Base-by-base conservation (phyloP, 163 green algal genomes). In the Volvox carteri region DNA sequence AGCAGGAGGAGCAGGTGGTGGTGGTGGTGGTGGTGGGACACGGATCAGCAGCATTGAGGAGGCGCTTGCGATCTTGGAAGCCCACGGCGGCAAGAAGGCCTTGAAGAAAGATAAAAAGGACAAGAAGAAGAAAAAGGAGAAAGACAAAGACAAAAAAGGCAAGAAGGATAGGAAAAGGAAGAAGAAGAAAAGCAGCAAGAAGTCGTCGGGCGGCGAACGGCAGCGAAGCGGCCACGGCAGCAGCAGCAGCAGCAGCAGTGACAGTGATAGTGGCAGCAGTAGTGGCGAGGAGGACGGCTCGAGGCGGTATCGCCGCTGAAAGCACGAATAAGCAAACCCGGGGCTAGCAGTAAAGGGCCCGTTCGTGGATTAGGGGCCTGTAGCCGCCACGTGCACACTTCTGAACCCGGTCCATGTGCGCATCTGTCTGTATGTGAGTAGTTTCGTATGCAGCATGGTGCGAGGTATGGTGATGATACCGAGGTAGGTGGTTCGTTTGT, bases 51-150 rank as follows among this genome's bases (percentile, higher is more conserved):
- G 58, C 48, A 86, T 91, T 16, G 87, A 91, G 58, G 80, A 91
- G 70, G 87, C 87, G 18, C 46, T 91, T 16, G 87, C 87, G 18
- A 91, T 91, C 60, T 56, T 91, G 11, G 87, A 91, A 81, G 78
- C 78, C 7, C 65, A 78, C 41, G 41, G 68, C 37, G 72, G 73
- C 23, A 88, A 91, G 68, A 23, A 79, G 14, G 67, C 86, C 14
- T n/a, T n/a, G n/a, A n/a, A n/a, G n/a, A n/a, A n/a, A n/a, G n/a
- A n/a, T n/a, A 84, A 88, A 50, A 42, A 67, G 1, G 65, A 83
- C 30, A 73, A 88, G 11, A 68, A 74, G 41, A 86, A 88, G 70
- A 33, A 60, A 30, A 86, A 88, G 19, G 84, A 91, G 39, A 41
- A 68, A 12, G 83, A 68, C 14, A 39, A 70, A 25, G 79, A 78